phyloP scores from a whole-genome alignment of 805 yeast genomes.

The Suhomyces sp. region DNA sequence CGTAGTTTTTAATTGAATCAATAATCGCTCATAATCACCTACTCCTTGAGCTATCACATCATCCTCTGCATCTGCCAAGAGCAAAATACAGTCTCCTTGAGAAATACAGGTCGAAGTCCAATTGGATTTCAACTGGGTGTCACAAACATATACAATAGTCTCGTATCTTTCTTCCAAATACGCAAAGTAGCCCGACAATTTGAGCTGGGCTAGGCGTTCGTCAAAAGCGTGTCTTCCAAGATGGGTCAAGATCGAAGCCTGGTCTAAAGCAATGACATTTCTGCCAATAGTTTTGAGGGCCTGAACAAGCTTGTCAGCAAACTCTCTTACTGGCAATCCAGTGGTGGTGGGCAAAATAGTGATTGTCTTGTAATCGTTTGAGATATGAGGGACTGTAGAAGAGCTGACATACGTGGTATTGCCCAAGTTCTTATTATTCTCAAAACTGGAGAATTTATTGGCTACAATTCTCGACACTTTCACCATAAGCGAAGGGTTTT shows the following conservation, averaged over 20 bases:
- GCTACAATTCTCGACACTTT: conserved; percentile 89
- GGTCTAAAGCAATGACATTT: conserved; percentile 76
- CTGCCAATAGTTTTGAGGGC: conserved; percentile 73
- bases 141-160: conserved; percentile 86
- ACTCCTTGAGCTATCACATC: conserved; percentile 55
- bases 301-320: conserved; percentile 69
- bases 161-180: conserved; percentile 87
- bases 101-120: conserved; percentile 94
- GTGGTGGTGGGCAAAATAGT: conserved; percentile 76
- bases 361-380: conserved; percentile 69
- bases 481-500: conserved; percentile 87
- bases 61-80: conserved; percentile 79
- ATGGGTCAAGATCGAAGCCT: conserved; percentile 72
- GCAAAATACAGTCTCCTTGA: conserved; percentile 91
- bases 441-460: conserved; percentile 19
- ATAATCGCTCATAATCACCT: conserved; percentile 81
- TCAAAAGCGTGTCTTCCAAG: conserved; percentile 93
- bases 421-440: background rate
- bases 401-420: conserved; percentile 24
- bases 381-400: conserved; percentile 29
- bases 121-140: conserved; percentile 72
- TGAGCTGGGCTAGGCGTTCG: conserved; percentile 70
- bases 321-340: conserved; percentile 84
- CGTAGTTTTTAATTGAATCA: conserved; percentile 72
- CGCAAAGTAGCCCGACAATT: conserved; percentile 84